Conservation (phyloP, 2,329 filamentous ascomycete species). For the Cladosporium sp. region DNA sequence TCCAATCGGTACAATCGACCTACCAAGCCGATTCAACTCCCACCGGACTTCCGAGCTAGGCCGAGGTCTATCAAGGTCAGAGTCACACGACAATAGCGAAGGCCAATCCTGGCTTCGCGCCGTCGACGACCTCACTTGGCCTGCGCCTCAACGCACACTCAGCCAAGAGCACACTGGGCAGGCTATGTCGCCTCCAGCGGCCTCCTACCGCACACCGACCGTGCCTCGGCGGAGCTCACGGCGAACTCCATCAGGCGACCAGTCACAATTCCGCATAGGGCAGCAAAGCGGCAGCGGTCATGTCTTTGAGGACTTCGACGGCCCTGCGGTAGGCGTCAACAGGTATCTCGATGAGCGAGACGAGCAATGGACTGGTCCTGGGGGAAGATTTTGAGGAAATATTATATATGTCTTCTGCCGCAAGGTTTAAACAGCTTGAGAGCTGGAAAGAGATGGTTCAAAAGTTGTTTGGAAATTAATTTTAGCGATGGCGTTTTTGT, state of each 20-base stretch:
- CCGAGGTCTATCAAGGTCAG: neutral
- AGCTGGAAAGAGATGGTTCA: neutral
- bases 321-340: neutral
- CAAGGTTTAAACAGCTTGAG: neutral
- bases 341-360: neutral
- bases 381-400: neutral
- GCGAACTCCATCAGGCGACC: conserved; percentile 18
- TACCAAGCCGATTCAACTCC: conserved; percentile 30
- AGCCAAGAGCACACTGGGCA: neutral
- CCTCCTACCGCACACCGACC: conserved; percentile 13
- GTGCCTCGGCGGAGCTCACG: conserved; percentile 25
- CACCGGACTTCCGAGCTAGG: conserved; percentile 12
- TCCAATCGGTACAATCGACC: conserved; percentile 24
- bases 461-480: neutral
- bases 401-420: too few species aligned
- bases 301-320: conserved; percentile 25
- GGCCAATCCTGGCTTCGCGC: conserved; percentile 26
- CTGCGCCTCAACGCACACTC: neutral
- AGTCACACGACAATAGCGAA: neutral
- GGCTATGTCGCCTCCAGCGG: neutral
- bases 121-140: conserved; percentile 27
- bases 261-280: neutral
- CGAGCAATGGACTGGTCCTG: neutral
- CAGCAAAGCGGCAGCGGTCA: neutral
- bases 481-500: neutral